Evolutionary conservation across 116 monocot species (phyloP), one percentile per base, ranked within the genome.

Genomic region (Zostera marina): DNA sequence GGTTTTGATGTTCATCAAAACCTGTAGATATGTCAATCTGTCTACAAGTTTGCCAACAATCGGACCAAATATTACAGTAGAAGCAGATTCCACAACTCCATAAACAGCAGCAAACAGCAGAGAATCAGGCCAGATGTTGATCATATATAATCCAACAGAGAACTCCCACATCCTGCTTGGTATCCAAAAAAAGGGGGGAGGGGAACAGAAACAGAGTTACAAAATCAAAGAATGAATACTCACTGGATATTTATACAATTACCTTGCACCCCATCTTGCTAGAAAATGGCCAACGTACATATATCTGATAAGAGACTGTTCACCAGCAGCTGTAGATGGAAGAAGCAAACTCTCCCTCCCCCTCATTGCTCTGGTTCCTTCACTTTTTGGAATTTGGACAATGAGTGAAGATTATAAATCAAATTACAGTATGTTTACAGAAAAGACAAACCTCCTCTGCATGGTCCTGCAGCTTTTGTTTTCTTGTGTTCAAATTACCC

Each of bases 91-190:
- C 11, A 88, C 88, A 19, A 82, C 84, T 59, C 88, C 88, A 72
- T 94, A 94, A 16, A 82, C 42, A 39, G 88, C 88, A 57, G 88
- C 77, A 61, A 94, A 82, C 44, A 88, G 76, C 61, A 94, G 68
- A 66, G 94, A 94, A 42, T 76, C 70, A 11, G 88, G 88, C 79
- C 88, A 87, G 49, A 88, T 79, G 56, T 64, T 72, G 10, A 93
- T 93, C 93, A 93, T 93, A 70, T 88, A 93, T 42, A 93, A 63
- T 41, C 77, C 87, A 57, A 93, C 88, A 19, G 88, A 93, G 64
- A 93, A 93, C 52, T 93, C 93, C 84, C 93, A 93, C 93, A 93
- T 93, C 51, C 91, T 92, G 79, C 61, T 76, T n/a, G 43, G 40
- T 52, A 11, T 20, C 25, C 32, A 32, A 32, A 32, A 32, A 32